Percentiles rank a stretch among this genome's conserved stretches.
phyloP scores from a whole-genome alignment of 1,284 basidiomycete species.

The Ganoderma meredithae region DNA sequence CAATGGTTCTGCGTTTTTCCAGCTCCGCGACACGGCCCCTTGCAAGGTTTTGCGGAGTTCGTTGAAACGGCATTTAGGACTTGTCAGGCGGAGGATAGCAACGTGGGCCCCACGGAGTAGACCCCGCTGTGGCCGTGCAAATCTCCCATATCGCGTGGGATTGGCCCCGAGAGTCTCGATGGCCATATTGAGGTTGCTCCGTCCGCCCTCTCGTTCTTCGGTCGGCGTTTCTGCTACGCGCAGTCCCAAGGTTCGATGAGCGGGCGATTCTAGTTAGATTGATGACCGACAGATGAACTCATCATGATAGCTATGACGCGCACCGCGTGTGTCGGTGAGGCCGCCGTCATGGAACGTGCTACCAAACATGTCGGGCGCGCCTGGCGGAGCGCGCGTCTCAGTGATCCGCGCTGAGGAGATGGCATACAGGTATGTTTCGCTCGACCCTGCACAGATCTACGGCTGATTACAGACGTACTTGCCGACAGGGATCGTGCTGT shows the following conservation, averaged over 20 bases:
- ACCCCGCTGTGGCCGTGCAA: slow-evolving; percentile 26
- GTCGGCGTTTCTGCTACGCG: slow-evolving; percentile 27
- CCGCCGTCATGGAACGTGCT: slow-evolving; percentile 32
- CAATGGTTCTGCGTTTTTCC: slow-evolving; percentile 17
- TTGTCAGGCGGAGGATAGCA: slow-evolving; percentile 31
- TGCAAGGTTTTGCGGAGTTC: slow-evolving; percentile 23
- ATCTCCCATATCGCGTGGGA: slow-evolving; percentile 31
- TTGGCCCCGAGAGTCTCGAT: slow-evolving; percentile 28
- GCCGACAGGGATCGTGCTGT: slow-evolving; percentile 13
- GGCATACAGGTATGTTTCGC: slow-evolving; percentile 21
- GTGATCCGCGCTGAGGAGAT: slow-evolving; percentile 29
- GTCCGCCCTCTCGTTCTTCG: slow-evolving; percentile 30
- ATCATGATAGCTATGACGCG: slow-evolving; percentile 29
- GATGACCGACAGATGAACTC: slow-evolving; percentile 31
- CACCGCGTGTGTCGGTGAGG: slow-evolving; percentile 16
- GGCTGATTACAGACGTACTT: slow-evolving; percentile 19
- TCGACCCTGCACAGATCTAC: slow-evolving; percentile 16
- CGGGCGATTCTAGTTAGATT: slow-evolving; percentile 33
- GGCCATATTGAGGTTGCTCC: slow-evolving; percentile 35
- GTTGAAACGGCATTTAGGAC: slow-evolving; percentile 15
- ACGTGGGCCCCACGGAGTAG: slow-evolving; percentile 22
- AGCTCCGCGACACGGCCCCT: slow-evolving; percentile 13
- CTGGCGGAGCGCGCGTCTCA: slow-evolving; percentile 32
- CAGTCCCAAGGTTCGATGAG: slow-evolving; percentile 33
- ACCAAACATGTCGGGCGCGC: slow-evolving; percentile 32